A percentile compares a stretch with the other conserved stretches of the same genome.
These are phyloP conservation scores for Chiua virens DNA, from an alignment of 768 basidiomycete genomes.

Conservation along the genomic window DNA sequence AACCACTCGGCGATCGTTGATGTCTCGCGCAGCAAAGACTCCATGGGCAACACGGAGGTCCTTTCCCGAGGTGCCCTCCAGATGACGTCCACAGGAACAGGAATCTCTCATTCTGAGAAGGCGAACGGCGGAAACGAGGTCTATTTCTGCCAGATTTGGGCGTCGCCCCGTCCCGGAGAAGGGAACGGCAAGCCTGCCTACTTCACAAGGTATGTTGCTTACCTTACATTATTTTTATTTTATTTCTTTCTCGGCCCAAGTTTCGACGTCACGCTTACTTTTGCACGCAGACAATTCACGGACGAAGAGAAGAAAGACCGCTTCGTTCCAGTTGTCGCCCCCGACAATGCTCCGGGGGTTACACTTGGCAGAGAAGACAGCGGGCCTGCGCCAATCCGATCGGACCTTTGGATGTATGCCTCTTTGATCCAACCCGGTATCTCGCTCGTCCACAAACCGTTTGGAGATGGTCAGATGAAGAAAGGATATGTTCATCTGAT, in stretches of 20 bases:
- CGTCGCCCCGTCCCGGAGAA: constrained; percentile 40
- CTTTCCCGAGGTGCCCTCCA: constrained; percentile 89
- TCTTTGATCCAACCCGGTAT: constrained; percentile 63
- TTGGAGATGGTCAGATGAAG: constrained; percentile 35
- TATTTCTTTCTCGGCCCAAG: not conserved
- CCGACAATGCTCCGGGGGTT: constrained; percentile 59
- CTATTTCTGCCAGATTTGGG: constrained; percentile 76
- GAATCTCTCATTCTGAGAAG: constrained; percentile 82
- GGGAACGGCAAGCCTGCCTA: constrained; percentile 59
- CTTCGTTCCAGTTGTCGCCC: constrained; percentile 76
- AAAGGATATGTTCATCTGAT: constrained; percentile 86
- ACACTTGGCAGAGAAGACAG: constrained; percentile 56
- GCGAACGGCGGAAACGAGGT: constrained; percentile 47
- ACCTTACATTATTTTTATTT: too few species aligned
- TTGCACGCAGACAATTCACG: constrained; percentile 56
- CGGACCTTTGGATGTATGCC: constrained; percentile 69
- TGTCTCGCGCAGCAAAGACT: constrained; percentile 64
- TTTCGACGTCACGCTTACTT: too few species aligned
- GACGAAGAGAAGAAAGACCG: constrained; percentile 80
- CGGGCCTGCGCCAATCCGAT: constrained; percentile 83
- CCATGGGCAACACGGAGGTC: constrained; percentile 88
- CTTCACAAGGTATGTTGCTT: constrained; percentile 61
- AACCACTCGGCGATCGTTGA: not conserved
- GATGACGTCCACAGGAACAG: constrained; percentile 89
- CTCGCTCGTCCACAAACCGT: constrained; percentile 52